phyloP scores from a whole-genome alignment of 2,329 filamentous ascomycete genomes.

The Aspergillus udagawae region DNA sequence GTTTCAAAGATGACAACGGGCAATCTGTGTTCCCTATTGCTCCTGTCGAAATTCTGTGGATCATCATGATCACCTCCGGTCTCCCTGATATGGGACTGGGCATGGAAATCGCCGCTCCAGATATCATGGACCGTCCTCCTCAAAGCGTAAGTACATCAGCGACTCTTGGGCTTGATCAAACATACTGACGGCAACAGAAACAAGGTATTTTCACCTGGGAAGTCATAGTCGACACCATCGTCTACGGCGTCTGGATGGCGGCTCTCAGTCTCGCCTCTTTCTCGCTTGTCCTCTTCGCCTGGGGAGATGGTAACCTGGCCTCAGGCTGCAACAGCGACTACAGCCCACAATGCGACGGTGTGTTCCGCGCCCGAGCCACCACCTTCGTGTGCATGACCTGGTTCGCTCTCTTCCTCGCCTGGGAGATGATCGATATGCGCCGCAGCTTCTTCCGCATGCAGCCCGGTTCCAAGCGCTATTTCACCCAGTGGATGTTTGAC shows the following conservation, averaged over 20 bases:
- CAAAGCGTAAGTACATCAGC: conserved; percentile 45
- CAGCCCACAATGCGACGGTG: conserved; percentile 53
- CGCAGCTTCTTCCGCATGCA: conserved; percentile 73
- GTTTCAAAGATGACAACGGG: conserved; percentile 67
- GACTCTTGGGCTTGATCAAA: not conserved
- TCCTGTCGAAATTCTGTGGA: conserved; percentile 85
- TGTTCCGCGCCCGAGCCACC: conserved; percentile 69
- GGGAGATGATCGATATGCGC: conserved; percentile 72
- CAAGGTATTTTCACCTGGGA: conserved; percentile 73
- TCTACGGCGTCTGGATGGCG: conserved; percentile 76
- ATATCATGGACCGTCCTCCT: conserved; percentile 77
- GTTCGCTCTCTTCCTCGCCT: conserved; percentile 72
- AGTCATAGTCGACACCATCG: conserved; percentile 72
- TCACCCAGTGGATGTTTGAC: conserved; percentile 64
- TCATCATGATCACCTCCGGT: conserved; percentile 88
- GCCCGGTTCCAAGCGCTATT: conserved; percentile 55
- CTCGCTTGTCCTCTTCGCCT: conserved; percentile 60
- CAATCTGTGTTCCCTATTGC: conserved; percentile 82
- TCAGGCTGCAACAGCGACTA: conserved; percentile 58
- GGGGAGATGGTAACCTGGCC: conserved; percentile 58
- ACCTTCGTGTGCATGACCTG: conserved; percentile 72
- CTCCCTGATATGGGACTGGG: conserved; percentile 86
- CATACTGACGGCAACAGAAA: conserved; percentile 35
- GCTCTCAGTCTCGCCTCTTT: conserved; percentile 62
- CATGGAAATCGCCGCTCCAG: conserved; percentile 68